Evolutionary conservation across 1,284 basidiomycete species (phyloP).

Genomic region (Lentinula novae-zelandiae): DNA sequence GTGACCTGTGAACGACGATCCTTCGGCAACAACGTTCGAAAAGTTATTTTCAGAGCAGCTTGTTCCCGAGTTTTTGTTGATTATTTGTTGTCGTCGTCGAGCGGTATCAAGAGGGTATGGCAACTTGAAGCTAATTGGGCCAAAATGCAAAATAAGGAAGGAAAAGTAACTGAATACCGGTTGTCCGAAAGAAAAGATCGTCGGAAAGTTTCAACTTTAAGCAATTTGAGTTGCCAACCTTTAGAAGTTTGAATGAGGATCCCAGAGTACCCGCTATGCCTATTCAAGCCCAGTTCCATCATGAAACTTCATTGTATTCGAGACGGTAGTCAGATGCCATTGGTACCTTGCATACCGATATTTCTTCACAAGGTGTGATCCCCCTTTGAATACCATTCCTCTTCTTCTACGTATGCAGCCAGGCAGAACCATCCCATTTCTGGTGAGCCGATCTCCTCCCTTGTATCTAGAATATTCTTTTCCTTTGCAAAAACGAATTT

Average conservation of each 20-base stretch:
- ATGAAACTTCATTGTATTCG: background rate
- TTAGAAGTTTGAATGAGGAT: too few relatives aligned
- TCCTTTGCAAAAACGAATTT: background rate
- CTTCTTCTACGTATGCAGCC: slow-evolving; percentile 5
- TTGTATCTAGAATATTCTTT: slow-evolving; percentile 2
- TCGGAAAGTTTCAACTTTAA: background rate
- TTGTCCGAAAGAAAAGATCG: background rate
- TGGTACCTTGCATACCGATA: background rate
- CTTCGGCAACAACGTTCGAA: background rate
- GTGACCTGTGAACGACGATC: background rate
- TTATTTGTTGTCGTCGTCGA: too few relatives aligned
- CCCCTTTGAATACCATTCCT: slow-evolving; percentile 6
- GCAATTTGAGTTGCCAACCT: background rate
- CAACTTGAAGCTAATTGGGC: too few relatives aligned
- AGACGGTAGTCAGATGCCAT: background rate
- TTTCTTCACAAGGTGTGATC: background rate
- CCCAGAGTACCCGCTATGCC: background rate
- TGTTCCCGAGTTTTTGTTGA: too few relatives aligned
- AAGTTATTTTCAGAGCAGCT: background rate
- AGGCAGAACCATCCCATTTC: slow-evolving; percentile 9
- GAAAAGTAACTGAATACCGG: too few relatives aligned
- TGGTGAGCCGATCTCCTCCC: slow-evolving; percentile 1
- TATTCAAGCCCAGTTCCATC: background rate
- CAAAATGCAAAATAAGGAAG: background rate
- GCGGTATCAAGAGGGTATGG: too few relatives aligned